Percentiles rank a stretch among this genome's conserved stretches.
Evolutionary conservation across 2,329 filamentous ascomycete species (phyloP).

Genomic region (Cercospora brassicicola): DNA sequence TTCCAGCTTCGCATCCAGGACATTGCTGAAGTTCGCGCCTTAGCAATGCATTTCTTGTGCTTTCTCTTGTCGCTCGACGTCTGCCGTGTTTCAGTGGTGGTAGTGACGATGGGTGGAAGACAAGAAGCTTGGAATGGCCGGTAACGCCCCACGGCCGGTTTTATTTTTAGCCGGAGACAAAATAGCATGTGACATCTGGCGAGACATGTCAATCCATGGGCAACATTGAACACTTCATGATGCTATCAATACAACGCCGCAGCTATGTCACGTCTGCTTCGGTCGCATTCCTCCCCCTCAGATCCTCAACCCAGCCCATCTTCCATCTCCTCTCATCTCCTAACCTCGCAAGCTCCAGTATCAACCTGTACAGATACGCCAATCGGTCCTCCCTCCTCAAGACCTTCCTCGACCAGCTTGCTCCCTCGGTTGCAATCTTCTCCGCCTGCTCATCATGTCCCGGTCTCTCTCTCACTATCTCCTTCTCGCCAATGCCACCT

Average conservation of each 20-base stretch:
- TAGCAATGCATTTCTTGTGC: not conserved
- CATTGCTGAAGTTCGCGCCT: slow-evolving; percentile 3
- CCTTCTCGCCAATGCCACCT: not conserved
- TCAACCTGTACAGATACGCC: not conserved
- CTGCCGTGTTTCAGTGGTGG: not conserved
- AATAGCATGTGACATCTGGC: not conserved
- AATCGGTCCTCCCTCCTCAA: not conserved
- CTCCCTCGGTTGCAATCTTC: not conserved
- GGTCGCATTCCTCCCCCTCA: not conserved
- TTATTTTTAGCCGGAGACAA: not conserved
- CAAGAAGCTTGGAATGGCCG: not conserved
- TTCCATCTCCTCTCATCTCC: not conserved
- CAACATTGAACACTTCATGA: not conserved
- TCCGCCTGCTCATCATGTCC: not conserved
- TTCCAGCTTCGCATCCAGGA: slow-evolving; percentile 23
- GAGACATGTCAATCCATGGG: not conserved
- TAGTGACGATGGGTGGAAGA: not conserved
- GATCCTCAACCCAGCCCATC: not conserved
- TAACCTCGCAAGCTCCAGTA: not conserved
- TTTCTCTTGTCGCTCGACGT: not conserved
- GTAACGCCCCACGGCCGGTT: not conserved
- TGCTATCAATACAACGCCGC: not conserved
- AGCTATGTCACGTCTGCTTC: not conserved
- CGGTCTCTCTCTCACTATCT: not conserved
- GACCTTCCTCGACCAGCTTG: not conserved